These are phyloP conservation scores for Emmonsiellopsis sp. DNA, from an alignment of 2,329 filamentous ascomycete species.

Conservation along the genomic window DNA sequence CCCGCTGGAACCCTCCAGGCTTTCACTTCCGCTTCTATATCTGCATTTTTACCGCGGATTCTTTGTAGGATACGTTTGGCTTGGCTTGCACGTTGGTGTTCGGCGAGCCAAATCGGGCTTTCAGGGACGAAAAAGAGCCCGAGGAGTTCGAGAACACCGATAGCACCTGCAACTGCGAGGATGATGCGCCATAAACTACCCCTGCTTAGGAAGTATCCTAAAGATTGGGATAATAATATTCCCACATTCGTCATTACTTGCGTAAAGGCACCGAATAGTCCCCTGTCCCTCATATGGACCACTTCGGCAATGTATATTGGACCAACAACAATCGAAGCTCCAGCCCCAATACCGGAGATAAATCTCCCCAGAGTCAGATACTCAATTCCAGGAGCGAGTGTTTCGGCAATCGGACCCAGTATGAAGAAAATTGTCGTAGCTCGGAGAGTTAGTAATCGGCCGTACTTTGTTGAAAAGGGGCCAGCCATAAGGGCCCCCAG, in stretches of 20 bases:
- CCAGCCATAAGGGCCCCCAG: slow-evolving; percentile 72
- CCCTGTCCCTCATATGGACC: slow-evolving; percentile 62
- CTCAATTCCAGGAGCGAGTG: slow-evolving; percentile 57
- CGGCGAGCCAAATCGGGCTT: slow-evolving; percentile 76
- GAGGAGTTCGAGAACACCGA: slow-evolving; percentile 58
- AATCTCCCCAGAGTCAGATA: slow-evolving; percentile 66
- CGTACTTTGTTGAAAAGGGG: slow-evolving; percentile 65
- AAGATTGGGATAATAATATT: slow-evolving; percentile 69
- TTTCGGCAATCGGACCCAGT: slow-evolving; percentile 65
- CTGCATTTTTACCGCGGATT: slow-evolving; percentile 59
- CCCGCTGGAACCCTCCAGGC: slow-evolving; percentile 36
- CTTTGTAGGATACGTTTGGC: slow-evolving; percentile 63
- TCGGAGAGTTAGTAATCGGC: slow-evolving; percentile 67
- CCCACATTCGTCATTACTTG: slow-evolving; percentile 91
- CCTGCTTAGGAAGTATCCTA: slow-evolving; percentile 81
- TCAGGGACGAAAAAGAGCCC: slow-evolving; percentile 73
- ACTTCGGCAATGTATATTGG: slow-evolving; percentile 93
- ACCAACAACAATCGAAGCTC: slow-evolving; percentile 82
- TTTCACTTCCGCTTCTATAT: slow-evolving; percentile 65
- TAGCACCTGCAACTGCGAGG: slow-evolving; percentile 58
- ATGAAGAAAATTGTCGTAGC: slow-evolving; percentile 68
- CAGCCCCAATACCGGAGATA: slow-evolving; percentile 73
- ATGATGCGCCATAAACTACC: slow-evolving; percentile 76
- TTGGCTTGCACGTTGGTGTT: slow-evolving; percentile 49
- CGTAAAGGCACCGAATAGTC: slow-evolving; percentile 71